Evolutionary conservation across 2,329 filamentous ascomycete species (phyloP), one percentile per base, ranked within the genome.

Genomic region (Chaetomium sp.): DNA sequence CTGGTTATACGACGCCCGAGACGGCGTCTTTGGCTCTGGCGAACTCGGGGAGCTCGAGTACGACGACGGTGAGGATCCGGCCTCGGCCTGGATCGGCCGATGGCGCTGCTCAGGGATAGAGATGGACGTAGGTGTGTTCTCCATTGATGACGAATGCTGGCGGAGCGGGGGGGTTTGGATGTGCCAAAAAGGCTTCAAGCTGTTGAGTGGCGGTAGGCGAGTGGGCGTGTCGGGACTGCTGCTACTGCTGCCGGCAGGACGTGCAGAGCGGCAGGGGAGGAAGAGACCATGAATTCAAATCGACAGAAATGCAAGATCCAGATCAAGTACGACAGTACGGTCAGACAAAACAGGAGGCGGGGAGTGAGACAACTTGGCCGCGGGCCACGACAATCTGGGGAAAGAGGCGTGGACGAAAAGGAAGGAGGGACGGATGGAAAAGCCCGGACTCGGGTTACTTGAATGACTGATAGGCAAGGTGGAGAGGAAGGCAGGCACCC

Each of bases 61-160:
- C 23, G 85, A 83, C 29, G 84, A 86, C 2, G 84, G 82, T 38
- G 80, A 77, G 54, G 82, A 84, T 73, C 80, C 82, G 69, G 74
- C 74, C 55, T 77, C 76, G 68, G 80, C 77, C 74, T 86, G 84
- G 68, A 75, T 64, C 1, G 70, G 71, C 2, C 78, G 75, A 64
- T 61, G 65, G 64, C 58, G 57, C 60, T 69, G 57, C 56, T 69
- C 78, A 68, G 88, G 89, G 71, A 92, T 92, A 69, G 84, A 81
- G 78, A 91, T 91, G 66, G 87, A 90, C 65, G 87, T 87, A 66
- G 87, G 88, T 86, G 89, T 87, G 70, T 68, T 77, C 68, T 69
- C 67, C 71, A 65, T 68, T 65, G 62, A 21, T 27, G 38, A 47
- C 57, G 49, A 29, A 55, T 63, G 38, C 3, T 49, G 27, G 42